A percentile compares a stretch with the other conserved stretches of the same genome.
Conservation (phyloP, 2,329 filamentous ascomycete species). For the Chalaropsis ovoidea region DNA sequence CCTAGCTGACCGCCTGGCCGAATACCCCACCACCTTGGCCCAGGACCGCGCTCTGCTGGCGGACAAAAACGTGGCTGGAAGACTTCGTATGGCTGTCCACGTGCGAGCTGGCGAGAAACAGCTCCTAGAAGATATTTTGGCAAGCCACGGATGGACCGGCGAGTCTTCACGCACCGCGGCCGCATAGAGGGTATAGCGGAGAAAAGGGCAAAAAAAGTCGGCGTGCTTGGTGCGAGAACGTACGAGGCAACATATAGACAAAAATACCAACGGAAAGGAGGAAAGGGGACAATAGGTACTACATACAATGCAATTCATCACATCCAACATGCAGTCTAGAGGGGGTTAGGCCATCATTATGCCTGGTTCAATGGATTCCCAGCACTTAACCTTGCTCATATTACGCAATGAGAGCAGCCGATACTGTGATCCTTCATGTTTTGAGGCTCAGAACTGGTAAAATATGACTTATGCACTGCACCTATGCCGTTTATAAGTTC, state of each 20-base stretch:
- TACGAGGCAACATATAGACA: not conserved
- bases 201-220: slow-evolving; percentile 25
- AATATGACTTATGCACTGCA: slow-evolving; percentile 13
- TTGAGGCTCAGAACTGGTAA: slow-evolving; percentile 2
- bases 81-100: slow-evolving; percentile 50
- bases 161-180: slow-evolving; percentile 26
- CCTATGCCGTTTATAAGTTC: not conserved
- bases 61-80: slow-evolving; percentile 30
- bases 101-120: slow-evolving; percentile 65
- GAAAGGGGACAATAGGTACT: slow-evolving; percentile 1
- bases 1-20: slow-evolving; percentile 34
- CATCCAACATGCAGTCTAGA: not conserved
- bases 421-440: not conserved
- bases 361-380: not conserved
- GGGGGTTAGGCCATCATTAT: not conserved
- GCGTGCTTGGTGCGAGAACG: slow-evolving; percentile 16
- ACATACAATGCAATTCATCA: not conserved
- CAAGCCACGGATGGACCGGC: slow-evolving; percentile 29
- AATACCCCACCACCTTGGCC: slow-evolving; percentile 37
- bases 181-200: slow-evolving; percentile 27
- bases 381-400: not conserved
- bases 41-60: slow-evolving; percentile 36
- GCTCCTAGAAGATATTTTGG: slow-evolving; percentile 48
- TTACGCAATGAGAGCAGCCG: not conserved
- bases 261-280: not conserved